Percentiles rank a stretch among this genome's conserved stretches.
phyloP scores from a whole-genome alignment of 495 filamentous ascomycete genomes.

The Thozetella sp. region DNA sequence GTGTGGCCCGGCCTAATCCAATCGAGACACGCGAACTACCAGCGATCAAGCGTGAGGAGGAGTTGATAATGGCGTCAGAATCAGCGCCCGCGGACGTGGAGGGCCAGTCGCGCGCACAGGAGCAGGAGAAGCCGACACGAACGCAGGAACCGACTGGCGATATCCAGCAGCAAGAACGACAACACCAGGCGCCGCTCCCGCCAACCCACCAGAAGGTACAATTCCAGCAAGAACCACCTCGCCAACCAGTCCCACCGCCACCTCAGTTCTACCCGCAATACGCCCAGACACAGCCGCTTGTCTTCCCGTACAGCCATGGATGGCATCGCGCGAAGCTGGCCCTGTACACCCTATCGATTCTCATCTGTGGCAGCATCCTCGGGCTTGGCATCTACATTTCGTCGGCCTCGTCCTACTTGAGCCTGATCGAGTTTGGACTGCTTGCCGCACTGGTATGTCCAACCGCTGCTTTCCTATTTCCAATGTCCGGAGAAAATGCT shows the following conservation, averaged over 20 bases:
- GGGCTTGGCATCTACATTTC: slow-evolving; percentile 11
- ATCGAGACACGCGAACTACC: too few relatives aligned
- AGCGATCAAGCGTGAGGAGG: too few relatives aligned
- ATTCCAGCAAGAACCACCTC: neutral
- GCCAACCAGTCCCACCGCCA: neutral
- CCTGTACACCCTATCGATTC: slow-evolving; percentile 21
- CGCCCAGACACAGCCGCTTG: neutral
- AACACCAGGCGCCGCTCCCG: neutral
- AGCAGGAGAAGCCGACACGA: neutral
- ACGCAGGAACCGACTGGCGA: neutral
- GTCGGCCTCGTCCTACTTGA: neutral
- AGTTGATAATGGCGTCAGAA: neutral
- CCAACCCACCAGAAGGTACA: neutral
- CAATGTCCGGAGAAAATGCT: neutral
- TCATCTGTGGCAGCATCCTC: slow-evolving; percentile 23
- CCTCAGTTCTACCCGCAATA: neutral
- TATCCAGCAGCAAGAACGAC: neutral
- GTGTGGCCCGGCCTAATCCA: too few relatives aligned
- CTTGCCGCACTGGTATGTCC: slow-evolving; percentile 14
- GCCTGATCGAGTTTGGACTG: slow-evolving; percentile 4
- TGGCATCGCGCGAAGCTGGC: slow-evolving; percentile 33
- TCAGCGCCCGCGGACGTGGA: neutral
- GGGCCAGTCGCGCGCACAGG: neutral
- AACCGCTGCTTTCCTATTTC: neutral
- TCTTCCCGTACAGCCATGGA: slow-evolving; percentile 7